Base-by-base conservation (phyloP, 108 stramenopile genomes). In the Cyclotella kingstonii region DNA sequence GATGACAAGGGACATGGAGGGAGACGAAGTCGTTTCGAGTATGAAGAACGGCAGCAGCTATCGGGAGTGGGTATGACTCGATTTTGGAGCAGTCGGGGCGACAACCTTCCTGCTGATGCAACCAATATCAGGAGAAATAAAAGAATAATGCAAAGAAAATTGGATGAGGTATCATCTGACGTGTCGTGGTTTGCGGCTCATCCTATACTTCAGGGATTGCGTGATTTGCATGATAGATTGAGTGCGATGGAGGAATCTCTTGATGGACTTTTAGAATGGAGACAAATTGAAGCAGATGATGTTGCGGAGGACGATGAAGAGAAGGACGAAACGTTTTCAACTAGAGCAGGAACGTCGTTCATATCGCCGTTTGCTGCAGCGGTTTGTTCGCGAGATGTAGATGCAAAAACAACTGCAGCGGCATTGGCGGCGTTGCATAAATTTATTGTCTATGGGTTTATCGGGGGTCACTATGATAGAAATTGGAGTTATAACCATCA, bases 401-500 rank as follows among this genome's bases (percentile, higher is more conserved):
- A 78, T 23, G 86, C 86, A 3, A 64, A 58, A 23, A 82, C 87
- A 22, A 87, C 86, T 4, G 86, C 84, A 2, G 83, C 81, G 23
- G 82, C 83, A 9, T 67, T 91, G 57, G 70, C 73, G 10, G 72
- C 86, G 22, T 55, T 91, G 38, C 85, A 87, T 63, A 91, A 86
- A 60, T 91, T 91, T 44, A 60, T 91, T 5, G 77, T 86, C 9
- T 87, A 91, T 59, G 86, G 86, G 6, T 87, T 91, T 59, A 50
- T 76, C 7, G 84, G 56, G 29, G 77, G 41, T 23, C 60, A 48
- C 40, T 31, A 70, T 52, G 53, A 40, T 40, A 4, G 14, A 15
- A 14, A 40, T 3, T 40, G 39, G n/a, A n/a, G n/a, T n/a, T n/a
- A n/a, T n/a, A n/a, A n/a, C n/a, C n/a, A n/a, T n/a, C n/a, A n/a